A percentile compares a stretch with the other conserved stretches of the same genome.
Evolutionary conservation across 139 green algal genomes (phyloP).

Genomic region (Chlamydomonas incerta): DNA sequence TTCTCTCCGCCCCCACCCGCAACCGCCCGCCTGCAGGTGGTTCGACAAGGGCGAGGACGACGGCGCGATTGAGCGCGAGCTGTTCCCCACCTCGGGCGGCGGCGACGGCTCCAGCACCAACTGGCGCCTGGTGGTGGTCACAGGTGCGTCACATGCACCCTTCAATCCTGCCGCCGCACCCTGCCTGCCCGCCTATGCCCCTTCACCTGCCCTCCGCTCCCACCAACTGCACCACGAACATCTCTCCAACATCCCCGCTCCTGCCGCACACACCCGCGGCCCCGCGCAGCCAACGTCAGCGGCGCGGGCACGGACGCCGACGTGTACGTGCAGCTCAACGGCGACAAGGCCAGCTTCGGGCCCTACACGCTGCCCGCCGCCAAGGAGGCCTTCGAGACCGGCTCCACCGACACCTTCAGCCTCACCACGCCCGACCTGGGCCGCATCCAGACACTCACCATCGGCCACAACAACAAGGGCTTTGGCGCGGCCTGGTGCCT

Average conservation of each 20-base stretch:
- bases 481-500: slow-evolving; percentile 66
- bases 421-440: slow-evolving; percentile 62
- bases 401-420: slow-evolving; percentile 63
- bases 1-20: too few species aligned
- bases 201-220: not conserved
- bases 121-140: slow-evolving; percentile 66
- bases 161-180: too few species aligned
- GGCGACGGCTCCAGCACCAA: slow-evolving; percentile 12
- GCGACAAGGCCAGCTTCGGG: slow-evolving; percentile 49
- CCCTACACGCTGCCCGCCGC: slow-evolving; percentile 60
- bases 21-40: slow-evolving; percentile 63
- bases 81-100: slow-evolving; percentile 39
- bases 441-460: slow-evolving; percentile 53
- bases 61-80: slow-evolving; percentile 59
- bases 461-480: slow-evolving; percentile 69
- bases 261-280: not conserved
- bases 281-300: slow-evolving; percentile 34
- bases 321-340: slow-evolving; percentile 57
- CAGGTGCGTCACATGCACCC: slow-evolving; percentile 30
- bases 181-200: too few species aligned
- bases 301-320: slow-evolving; percentile 73
- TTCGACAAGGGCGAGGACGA: slow-evolving; percentile 61
- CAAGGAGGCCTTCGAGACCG: slow-evolving; percentile 65
- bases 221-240: not conserved
- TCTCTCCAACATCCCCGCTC: not conserved